Evolutionary conservation across 2,329 filamentous ascomycete genomes (phyloP).

Genomic region (Exophiala aquamarina): DNA sequence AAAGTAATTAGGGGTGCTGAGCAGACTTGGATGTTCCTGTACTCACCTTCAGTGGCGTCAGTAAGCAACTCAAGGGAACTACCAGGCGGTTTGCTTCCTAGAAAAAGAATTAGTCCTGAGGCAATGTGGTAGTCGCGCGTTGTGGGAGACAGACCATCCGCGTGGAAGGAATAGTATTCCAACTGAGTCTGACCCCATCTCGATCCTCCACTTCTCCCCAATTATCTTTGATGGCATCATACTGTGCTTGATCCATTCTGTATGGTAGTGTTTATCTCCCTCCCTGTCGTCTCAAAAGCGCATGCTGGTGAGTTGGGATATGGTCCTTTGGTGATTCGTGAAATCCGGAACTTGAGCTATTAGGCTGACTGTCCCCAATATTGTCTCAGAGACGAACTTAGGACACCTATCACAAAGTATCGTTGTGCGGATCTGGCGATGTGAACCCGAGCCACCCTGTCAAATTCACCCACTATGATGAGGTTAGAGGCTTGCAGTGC

Average conservation of each 20-base stretch:
- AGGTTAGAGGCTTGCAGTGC: constrained; percentile 2
- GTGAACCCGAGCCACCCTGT: too few relatives aligned
- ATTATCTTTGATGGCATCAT: constrained; percentile 89
- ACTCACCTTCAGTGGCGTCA: constrained; percentile 82
- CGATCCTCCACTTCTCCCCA: constrained; percentile 96
- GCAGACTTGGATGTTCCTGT: neutral
- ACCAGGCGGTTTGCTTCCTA: constrained; percentile 92
- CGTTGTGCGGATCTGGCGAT: too few relatives aligned
- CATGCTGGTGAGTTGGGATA: constrained; percentile 15
- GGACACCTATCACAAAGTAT: too few relatives aligned
- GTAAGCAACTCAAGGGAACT: constrained; percentile 92
- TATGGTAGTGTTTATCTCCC: constrained; percentile 6
- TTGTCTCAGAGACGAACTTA: too few relatives aligned
- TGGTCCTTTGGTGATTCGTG: neutral
- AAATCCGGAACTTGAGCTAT: too few relatives aligned
- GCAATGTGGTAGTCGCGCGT: constrained; percentile 14
- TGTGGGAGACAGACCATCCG: constrained; percentile 70
- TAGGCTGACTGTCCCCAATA: too few relatives aligned
- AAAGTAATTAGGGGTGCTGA: constrained; percentile 75
- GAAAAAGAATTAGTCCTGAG: constrained; percentile 32
- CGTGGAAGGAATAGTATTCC: constrained; percentile 98
- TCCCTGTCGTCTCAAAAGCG: constrained; percentile 16
- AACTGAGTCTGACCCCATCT: constrained; percentile 93
- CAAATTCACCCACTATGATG: constrained; percentile 15
- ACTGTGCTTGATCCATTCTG: constrained; percentile 67